phyloP scores from a whole-genome alignment of 2,329 filamentous ascomycete genomes.

The Truncatella angustata region DNA sequence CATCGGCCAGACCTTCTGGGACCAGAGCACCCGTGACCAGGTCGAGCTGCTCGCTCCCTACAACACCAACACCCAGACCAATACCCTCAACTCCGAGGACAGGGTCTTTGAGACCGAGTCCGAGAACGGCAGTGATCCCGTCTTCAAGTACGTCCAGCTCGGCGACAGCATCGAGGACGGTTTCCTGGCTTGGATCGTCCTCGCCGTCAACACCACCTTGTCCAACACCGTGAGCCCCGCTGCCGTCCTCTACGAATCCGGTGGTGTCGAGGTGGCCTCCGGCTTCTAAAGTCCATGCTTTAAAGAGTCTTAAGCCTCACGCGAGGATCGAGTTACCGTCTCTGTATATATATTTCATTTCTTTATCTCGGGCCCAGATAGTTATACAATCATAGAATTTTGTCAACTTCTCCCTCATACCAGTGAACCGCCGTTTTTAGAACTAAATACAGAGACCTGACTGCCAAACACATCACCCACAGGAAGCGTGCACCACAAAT shows the following conservation, averaged over 20 bases:
- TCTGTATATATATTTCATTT: too few species aligned
- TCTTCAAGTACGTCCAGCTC: constrained; percentile 56
- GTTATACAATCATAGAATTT: too few species aligned
- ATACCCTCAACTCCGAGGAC: constrained; percentile 50
- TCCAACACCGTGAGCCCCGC: neutral
- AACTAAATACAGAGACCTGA: too few species aligned
- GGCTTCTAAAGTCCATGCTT: too few species aligned
- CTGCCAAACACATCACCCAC: too few species aligned
- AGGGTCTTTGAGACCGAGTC: constrained; percentile 45
- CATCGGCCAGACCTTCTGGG: constrained; percentile 61
- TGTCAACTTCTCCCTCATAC: too few species aligned
- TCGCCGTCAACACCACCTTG: constrained; percentile 40
- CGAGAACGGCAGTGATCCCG: constrained; percentile 48
- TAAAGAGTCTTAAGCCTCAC: too few species aligned
- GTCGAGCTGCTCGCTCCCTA: constrained; percentile 47
- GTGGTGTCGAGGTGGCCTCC: constrained; percentile 3
- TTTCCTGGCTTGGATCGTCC: constrained; percentile 46
- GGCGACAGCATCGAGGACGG: constrained; percentile 47
- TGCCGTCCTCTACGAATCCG: neutral
- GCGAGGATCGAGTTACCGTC: too few species aligned
- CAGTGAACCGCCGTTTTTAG: too few species aligned
- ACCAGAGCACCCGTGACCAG: constrained; percentile 48
- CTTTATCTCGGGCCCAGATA: too few species aligned
- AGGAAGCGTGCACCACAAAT: too few species aligned
- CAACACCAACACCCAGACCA: constrained; percentile 35